Evolutionary conservation across 2,329 filamentous ascomycete genomes (phyloP), one percentile per base, ranked within the genome.

Genomic region (Capronia epimyces): DNA sequence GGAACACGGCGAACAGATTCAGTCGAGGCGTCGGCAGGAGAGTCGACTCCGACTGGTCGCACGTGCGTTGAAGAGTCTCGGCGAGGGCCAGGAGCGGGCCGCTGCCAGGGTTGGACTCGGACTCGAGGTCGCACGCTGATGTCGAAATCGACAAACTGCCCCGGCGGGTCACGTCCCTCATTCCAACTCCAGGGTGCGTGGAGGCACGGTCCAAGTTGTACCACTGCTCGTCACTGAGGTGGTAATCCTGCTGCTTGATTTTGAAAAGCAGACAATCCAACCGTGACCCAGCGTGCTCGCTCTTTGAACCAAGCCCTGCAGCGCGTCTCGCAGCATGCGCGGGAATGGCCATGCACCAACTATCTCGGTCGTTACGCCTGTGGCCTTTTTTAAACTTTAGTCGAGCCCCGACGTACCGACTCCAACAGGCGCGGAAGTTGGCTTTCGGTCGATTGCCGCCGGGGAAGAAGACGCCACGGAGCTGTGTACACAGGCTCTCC

Each of bases 331-430:
- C 63, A 2, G 59, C 55, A 44, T 62, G 60, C 2, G 60, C 47
- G 13, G 63, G 63, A 22, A 65, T 58, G 13, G 52, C 49, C 53
- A 65, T 58, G 36, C 56, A 58, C 57, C 57, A 61, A 12, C 51
- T 51, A 13, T 61, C 56, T 20, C 49, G 52, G 27, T 59, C 57
- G 50, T 58, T 60, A 13, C 60, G 60, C 32, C 46, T 55, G 42
- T 64, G 60, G 9, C 57, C 53, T 27, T 55, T 55, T n/a, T 58
- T 56, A 55, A 65, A 65, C 27, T 57, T 56, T n/a, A 65, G 40
- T 24, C 63, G 49, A 12, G 60, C 62, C 1, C 63, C 63, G 18
- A 63, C 59, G 39, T 62, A 63, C 31, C 63, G 44, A 12, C 60
- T 34, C 56, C 60, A 64, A 43, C 52, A 60, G 18, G 56, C 46